Percentiles rank a stretch among this genome's conserved stretches.
phyloP scores from a whole-genome alignment of 345 rosid species.

The Citrus sinensis region DVS_A1.0 CM039168.1:23573501-23574000 shows the following conservation, averaged over 20 bases:
- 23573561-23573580: no score
- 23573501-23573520: no score
- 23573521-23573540: no score
- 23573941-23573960: background rate
- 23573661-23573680: conserved; percentile 63
- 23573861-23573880: conserved; percentile 65
- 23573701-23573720: conserved; percentile 80
- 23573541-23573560: no score
- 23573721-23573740: conserved; percentile 85
- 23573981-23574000: background rate
- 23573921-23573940: conserved; percentile 40
- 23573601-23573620: no score
- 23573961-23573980: background rate
- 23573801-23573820: conserved; percentile 85
- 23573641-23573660: conserved; percentile 80
- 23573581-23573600: no score
- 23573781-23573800: conserved; percentile 62
- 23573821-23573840: conserved; percentile 67
- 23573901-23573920: conserved; percentile 43
- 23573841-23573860: conserved; percentile 69
- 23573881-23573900: conserved; percentile 76
- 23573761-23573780: conserved; percentile 82
- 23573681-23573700: conserved; percentile 51
- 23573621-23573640: conserved; percentile 47
- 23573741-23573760: conserved; percentile 89